Base-by-base conservation (phyloP, 805 yeast genomes). In the Candida sonorensis region DNA sequence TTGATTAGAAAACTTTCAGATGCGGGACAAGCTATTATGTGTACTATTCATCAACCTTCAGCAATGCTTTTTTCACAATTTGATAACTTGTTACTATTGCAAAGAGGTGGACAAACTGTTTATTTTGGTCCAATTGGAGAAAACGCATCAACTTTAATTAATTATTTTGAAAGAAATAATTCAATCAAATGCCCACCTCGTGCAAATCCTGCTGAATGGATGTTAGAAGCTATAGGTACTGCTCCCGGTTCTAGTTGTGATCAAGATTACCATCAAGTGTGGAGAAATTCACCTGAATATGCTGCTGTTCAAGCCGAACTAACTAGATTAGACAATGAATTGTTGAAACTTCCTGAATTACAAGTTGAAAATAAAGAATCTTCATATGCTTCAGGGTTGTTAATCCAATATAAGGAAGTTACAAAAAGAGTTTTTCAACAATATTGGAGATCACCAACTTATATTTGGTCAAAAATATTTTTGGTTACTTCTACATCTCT, bases 191-290 rank as follows among this genome's bases (percentile, higher is more conserved):
- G 87, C 59, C 85, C 86, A 11, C 57, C 62, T 3, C 63, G 66
- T 30, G 84, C 81, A 6, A 81, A 81, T 42, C 88, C 88, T 12
- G 87, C 86, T 10, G 94, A 83, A 61, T 85, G 92, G 90, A 85
- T 85, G 92, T 66, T 85, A 54, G 81, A 80, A 40, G 81, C 75
- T 41, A 79, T 79, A 44, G 85, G 86, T 44, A 84, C 85, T 31
- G 84, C 85, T 20, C 84, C 85, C 6, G 85, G 83, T 28, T 71
- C 80, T 19, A 77, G 74, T 41, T 78, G 83, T 10, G 64, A 62
- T 29, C 77, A 74, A 55, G 80, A 80, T 54, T 80, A 75, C 48
- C 64, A 71, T 45, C 76, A 80, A 48, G 83, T 78, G 29, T 83
- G 95, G 95, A 55, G 65, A 48, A 63, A 66, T 28, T 81, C 92